phyloP scores from a whole-genome alignment of 2,329 filamentous ascomycete species.

The Monilinia laxa region DNA sequence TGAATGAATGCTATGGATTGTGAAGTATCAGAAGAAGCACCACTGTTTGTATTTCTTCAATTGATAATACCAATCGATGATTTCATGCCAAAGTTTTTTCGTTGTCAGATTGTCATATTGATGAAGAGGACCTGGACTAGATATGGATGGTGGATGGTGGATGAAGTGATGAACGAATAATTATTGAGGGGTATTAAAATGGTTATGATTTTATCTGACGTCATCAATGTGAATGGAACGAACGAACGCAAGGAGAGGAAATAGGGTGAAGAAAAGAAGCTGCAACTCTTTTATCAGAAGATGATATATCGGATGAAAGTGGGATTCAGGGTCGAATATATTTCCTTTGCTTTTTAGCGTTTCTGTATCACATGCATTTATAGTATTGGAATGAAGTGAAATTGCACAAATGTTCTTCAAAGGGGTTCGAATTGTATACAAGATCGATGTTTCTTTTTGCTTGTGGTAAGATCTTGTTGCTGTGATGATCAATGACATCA shows the following conservation, averaged over 20 bases:
- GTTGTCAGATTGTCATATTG: conserved; percentile 17
- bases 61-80: not conserved
- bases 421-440: too few species aligned
- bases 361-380: conserved; percentile 27
- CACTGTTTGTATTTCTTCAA: not conserved
- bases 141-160: conserved; percentile 3
- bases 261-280: not conserved
- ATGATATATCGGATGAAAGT: not conserved
- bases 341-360: conserved; percentile 35
- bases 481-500: not conserved
- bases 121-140: conserved; percentile 12
- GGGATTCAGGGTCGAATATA: conserved; percentile 27
- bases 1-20: conserved; percentile 18
- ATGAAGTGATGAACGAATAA: conserved; percentile 7
- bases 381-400: conserved; percentile 28
- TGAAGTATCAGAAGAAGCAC: not conserved
- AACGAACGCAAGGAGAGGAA: not conserved
- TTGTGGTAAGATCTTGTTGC: too few species aligned
- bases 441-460: too few species aligned
- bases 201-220: not conserved
- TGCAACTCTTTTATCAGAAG: not conserved
- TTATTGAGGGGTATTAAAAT: conserved; percentile 8
- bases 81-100: not conserved
- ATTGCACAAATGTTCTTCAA: not conserved
- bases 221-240: not conserved